phyloP scores from a whole-genome alignment of 331 rosid genomes.

The Saraca asoca region DNA sequence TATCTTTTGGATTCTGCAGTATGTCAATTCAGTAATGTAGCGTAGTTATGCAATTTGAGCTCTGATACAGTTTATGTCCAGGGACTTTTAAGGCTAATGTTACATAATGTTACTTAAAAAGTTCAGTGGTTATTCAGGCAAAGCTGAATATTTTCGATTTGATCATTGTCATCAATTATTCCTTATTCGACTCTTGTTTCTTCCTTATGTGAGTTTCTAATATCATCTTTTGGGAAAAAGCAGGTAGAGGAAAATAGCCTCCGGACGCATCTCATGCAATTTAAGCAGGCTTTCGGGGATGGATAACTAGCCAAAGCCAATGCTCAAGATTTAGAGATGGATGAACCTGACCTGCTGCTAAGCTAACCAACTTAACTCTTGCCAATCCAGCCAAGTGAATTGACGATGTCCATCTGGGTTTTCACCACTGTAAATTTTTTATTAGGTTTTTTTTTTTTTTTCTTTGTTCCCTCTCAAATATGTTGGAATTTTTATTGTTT shows the following conservation, averaged over 20 bases:
- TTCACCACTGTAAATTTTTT: conserved; percentile 57
- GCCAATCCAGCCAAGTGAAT: conserved; percentile 45
- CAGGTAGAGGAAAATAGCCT: conserved; percentile 94
- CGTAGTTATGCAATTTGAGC: neutral
- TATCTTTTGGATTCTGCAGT: neutral
- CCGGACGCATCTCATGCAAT: conserved; percentile 74
- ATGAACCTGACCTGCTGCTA: conserved; percentile 51
- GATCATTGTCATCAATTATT: neutral
- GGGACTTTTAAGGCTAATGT: neutral
- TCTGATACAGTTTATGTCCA: conserved; percentile 10
- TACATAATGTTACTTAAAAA: neutral
- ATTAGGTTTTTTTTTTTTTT: conserved; percentile 33
- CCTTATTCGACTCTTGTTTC: neutral
- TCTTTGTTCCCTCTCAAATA: conserved; percentile 15
- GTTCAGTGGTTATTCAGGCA: neutral
- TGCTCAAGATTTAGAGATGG: conserved; percentile 37
- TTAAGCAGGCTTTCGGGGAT: conserved; percentile 56
- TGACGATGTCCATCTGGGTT: conserved; percentile 38
- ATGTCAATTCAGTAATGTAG: neutral
- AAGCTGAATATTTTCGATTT: neutral
- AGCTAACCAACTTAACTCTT: conserved; percentile 38
- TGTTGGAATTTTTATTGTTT: conserved; percentile 40
- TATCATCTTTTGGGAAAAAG: conserved; percentile 26
- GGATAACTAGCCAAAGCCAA: conserved; percentile 49
- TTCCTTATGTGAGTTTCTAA: conserved; percentile 17